A percentile compares a stretch with the other conserved stretches of the same genome.
phyloP scores from a whole-genome alignment of 2,329 filamentous ascomycete genomes.

The Chaetomium strumarium region DNA sequence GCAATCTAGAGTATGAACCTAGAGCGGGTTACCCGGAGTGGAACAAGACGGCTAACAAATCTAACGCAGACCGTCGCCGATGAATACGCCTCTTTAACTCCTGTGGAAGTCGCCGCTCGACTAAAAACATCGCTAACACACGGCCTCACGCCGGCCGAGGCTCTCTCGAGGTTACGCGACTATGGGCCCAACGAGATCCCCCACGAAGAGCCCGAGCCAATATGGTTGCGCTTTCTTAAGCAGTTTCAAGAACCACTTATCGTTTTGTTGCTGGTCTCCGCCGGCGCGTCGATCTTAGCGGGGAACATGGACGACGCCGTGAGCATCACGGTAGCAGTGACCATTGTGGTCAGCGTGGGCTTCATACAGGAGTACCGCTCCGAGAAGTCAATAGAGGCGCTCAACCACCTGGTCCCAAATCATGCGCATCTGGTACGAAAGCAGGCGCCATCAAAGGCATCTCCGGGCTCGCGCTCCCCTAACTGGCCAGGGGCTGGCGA shows the following conservation, averaged over 20 bases:
- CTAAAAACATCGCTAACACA: slow-evolving; percentile 77
- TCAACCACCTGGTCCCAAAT: slow-evolving; percentile 90
- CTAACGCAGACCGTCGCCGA: slow-evolving; percentile 47
- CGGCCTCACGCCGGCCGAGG: slow-evolving; percentile 76
- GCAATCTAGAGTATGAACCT: slow-evolving; percentile 46
- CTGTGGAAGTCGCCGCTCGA: slow-evolving; percentile 69
- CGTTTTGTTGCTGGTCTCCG: slow-evolving; percentile 81
- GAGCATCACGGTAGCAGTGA: slow-evolving; percentile 92
- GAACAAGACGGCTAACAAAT: slow-evolving; percentile 17
- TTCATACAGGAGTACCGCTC: slow-evolving; percentile 97
- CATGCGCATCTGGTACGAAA: slow-evolving; percentile 85
- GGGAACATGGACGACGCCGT: slow-evolving; percentile 92
- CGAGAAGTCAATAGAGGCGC: slow-evolving; percentile 91
- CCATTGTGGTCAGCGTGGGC: slow-evolving; percentile 91
- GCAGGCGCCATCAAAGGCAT: slow-evolving; percentile 36
- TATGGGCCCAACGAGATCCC: slow-evolving; percentile 93
- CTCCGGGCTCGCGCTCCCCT: slow-evolving; percentile 32
- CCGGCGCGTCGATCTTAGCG: slow-evolving; percentile 80
- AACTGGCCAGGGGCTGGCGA: slow-evolving; percentile 44
- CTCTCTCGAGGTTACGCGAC: slow-evolving; percentile 68
- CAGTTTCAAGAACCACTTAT: slow-evolving; percentile 97
- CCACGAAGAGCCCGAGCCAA: slow-evolving; percentile 84
- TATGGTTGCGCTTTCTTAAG: slow-evolving; percentile 92
- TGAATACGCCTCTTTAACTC: slow-evolving; percentile 61
- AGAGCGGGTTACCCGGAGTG: neutral